These are phyloP conservation scores for Starmerella roubikii DNA, from an alignment of 805 yeast genomes.

Conservation along the genomic window DNA sequence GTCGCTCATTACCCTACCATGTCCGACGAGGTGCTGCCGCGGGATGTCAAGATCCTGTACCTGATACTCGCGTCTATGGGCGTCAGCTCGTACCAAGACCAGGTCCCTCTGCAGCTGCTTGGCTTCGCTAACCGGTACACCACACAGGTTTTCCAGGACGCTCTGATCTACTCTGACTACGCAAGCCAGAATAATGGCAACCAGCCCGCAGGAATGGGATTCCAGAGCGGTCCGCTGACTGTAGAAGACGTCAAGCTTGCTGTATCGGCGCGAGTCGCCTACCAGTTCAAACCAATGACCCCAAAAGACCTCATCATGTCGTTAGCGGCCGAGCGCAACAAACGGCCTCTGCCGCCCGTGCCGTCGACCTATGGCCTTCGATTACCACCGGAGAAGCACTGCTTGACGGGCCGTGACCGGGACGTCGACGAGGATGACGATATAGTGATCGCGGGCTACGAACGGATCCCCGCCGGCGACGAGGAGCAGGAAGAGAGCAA, in stretches of 20 bases:
- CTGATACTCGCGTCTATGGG: conserved; percentile 88
- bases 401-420: conserved; percentile 76
- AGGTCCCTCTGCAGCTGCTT: conserved; percentile 90
- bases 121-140: conserved; percentile 91
- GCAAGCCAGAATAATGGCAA: conserved; percentile 24
- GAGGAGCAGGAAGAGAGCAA: neutral
- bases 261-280: conserved; percentile 84
- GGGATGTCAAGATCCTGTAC: conserved; percentile 85
- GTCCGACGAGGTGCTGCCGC: conserved; percentile 35
- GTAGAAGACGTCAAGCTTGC: conserved; percentile 89
- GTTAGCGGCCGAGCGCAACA: conserved; percentile 82
- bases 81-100: conserved; percentile 82
- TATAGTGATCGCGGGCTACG: conserved; percentile 19
- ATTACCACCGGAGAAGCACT: conserved; percentile 94
- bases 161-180: conserved; percentile 78
- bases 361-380: conserved; percentile 85
- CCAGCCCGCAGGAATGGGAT: conserved; percentile 27
- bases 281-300: conserved; percentile 90
- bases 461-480: conserved; percentile 8
- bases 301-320: conserved; percentile 87
- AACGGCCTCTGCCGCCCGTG: conserved; percentile 79
- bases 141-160: conserved; percentile 73
- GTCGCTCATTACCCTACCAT: no score
- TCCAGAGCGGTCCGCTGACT: conserved; percentile 39
- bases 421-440: conserved; percentile 39